Evolutionary conservation across 352 stramenopile species (phyloP), one percentile per base, ranked within the genome.

Genomic region (Thalassiosira hispida): DNA sequence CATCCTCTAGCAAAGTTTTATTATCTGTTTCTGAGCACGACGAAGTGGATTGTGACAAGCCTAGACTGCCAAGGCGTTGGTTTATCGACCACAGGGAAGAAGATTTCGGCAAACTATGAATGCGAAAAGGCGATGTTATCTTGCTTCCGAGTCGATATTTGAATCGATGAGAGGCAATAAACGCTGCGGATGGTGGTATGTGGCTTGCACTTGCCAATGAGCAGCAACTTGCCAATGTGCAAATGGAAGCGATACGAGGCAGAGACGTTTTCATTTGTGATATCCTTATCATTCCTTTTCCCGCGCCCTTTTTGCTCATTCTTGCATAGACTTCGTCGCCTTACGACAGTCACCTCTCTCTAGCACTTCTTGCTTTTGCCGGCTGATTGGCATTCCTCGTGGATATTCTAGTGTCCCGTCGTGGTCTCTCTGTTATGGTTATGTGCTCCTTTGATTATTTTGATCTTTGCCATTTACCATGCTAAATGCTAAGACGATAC

Each of bases 221-320:
- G 59, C 59, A 38, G n/a, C 61, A 70, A 25, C 61, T 59, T 29
- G 61, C 44, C 23, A 70, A n/a, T 46, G 38, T 59, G 42, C 61
- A 59, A 70, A 70, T 40, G 31, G 57, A 46, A 22, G 57, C 57
- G 12, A 66, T 18, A 14, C 18, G 12, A 51, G 52, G 23, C 52
- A 60, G 11, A 4, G 38, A n/a, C 22, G n/a, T 27, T 65, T 35
- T 49, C 12, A 20, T 49, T 18, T 11, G n/a, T 38, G 38, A 52
- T 49, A 38, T 52, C 33, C 9, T 16, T 52, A 51, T 31, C 56
- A 52, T 65, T 65, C 56, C 9, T 27, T 52, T 65, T 65, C 23
- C 22, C 14, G 31, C 35, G 6, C 14, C 11, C 3, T 8, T 29
- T 20, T 51, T 4, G 23, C 25, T 22, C 52, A 61, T 61, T 42